Conservation (phyloP, 139 green algal species). For the Chlorella sp. region DNA sequence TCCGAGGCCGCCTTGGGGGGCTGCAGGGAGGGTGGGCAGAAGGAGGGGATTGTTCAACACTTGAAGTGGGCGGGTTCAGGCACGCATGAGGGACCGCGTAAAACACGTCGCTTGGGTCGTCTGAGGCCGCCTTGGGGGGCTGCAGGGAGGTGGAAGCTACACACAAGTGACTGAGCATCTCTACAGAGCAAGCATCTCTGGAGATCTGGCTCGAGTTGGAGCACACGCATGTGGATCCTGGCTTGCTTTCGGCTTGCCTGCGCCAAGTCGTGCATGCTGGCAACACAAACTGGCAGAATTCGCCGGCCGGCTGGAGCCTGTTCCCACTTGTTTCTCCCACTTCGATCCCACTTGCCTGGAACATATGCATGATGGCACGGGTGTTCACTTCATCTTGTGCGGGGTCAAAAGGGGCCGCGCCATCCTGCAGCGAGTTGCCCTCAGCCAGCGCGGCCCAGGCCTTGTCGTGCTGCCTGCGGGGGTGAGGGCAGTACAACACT, state of each 20-base stretch:
- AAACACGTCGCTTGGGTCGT: background rate
- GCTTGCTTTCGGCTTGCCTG: too few relatives aligned
- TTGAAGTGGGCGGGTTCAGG: too few relatives aligned
- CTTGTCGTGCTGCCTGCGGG: conserved; percentile 33
- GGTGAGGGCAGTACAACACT: background rate
- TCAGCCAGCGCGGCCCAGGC: conserved; percentile 49
- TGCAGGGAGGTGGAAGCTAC: background rate
- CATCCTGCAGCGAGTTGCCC: conserved; percentile 41
- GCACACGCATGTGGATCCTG: too few relatives aligned
- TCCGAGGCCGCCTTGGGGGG: background rate
- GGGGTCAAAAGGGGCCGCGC: conserved; percentile 6
- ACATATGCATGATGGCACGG: conserved; percentile 9
- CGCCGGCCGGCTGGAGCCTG: too few relatives aligned
- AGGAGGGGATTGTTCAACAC: too few relatives aligned
- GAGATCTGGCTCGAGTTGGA: too few relatives aligned
- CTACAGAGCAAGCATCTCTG: background rate
- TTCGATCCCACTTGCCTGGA: conserved; percentile 9
- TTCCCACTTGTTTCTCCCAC: too few relatives aligned
- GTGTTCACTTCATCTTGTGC: conserved; percentile 20
- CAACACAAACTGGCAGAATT: too few relatives aligned
- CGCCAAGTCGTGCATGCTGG: too few relatives aligned
- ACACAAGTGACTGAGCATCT: background rate
- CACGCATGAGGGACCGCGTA: conserved; percentile 15
- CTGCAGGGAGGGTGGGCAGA: background rate
- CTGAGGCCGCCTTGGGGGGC: background rate